A percentile compares a stretch with the other conserved stretches of the same genome.
Conservation (phyloP, 139 green algal species). For the Marvania coccoides region DNA sequence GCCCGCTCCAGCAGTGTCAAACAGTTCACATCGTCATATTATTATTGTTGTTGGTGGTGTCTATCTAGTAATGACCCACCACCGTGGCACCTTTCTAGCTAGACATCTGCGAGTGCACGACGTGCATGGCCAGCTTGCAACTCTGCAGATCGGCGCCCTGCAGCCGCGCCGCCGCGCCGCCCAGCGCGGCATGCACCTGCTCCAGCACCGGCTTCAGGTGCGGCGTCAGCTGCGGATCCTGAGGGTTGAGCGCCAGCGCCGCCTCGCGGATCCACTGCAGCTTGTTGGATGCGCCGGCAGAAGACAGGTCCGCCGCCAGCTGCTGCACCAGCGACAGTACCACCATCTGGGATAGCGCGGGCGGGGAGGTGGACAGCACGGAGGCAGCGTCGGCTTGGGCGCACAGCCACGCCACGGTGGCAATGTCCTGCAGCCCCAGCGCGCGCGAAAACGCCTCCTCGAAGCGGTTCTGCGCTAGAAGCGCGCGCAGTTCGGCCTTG, state of each 20-base stretch:
- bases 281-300: slow-evolving; percentile 29
- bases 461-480: slow-evolving; percentile 21
- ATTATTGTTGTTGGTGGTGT: too few relatives aligned
- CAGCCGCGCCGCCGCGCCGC: slow-evolving; percentile 2
- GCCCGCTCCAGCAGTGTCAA: too few relatives aligned
- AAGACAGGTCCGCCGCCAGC: slow-evolving; percentile 52
- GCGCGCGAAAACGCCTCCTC: slow-evolving; percentile 49
- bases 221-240: slow-evolving; percentile 40
- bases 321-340: slow-evolving; percentile 75
- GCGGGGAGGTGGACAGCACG: slow-evolving; percentile 22
- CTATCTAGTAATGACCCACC: too few relatives aligned
- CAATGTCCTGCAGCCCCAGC: slow-evolving; percentile 46
- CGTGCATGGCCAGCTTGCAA: slow-evolving; percentile 42
- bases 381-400: slow-evolving; percentile 20
- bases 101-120: slow-evolving; percentile 43
- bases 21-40: too few relatives aligned
- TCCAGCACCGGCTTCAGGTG: slow-evolving; percentile 53
- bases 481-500: slow-evolving; percentile 6
- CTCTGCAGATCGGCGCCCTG: slow-evolving; percentile 3
- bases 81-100: neutral
- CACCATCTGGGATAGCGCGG: slow-evolving; percentile 56
- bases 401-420: slow-evolving; percentile 70
- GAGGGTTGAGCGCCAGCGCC: slow-evolving; percentile 49
- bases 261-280: slow-evolving; percentile 65
- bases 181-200: slow-evolving; percentile 24